These are phyloP conservation scores for Colletotrichum sp. DNA, from an alignment of 2,329 filamentous ascomycete species.

Conservation along the genomic window DNA sequence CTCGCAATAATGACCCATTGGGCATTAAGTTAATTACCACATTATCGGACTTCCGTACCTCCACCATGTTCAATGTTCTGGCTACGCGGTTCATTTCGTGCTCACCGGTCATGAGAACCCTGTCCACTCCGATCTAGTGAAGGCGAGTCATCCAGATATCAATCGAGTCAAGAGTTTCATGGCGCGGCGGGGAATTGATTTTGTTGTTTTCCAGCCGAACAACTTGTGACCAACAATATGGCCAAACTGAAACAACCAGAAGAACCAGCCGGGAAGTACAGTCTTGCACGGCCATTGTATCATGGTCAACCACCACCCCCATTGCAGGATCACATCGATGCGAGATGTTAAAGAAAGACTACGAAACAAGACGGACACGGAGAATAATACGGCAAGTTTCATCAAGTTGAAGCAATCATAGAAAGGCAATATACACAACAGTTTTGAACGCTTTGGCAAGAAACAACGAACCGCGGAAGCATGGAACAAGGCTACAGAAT, in stretches of 20 bases:
- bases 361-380: background rate
- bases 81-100: background rate
- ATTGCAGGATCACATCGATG: background rate
- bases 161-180: background rate
- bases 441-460: background rate
- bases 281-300: background rate
- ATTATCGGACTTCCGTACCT: no score
- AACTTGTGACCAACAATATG: no score
- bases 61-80: no score
- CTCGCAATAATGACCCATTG: no score
- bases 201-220: background rate
- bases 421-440: background rate
- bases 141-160: background rate
- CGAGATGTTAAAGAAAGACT: background rate
- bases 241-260: background rate
- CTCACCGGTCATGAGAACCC: background rate
- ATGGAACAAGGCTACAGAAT: background rate
- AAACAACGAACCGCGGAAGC: background rate
- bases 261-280: background rate
- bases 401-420: background rate
- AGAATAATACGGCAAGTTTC: background rate
- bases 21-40: no score
- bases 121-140: background rate
- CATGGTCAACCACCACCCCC: background rate
- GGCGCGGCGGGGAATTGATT: background rate